phyloP scores from a whole-genome alignment of 1,284 basidiomycete genomes.

The Xanthoconium separans region DNA sequence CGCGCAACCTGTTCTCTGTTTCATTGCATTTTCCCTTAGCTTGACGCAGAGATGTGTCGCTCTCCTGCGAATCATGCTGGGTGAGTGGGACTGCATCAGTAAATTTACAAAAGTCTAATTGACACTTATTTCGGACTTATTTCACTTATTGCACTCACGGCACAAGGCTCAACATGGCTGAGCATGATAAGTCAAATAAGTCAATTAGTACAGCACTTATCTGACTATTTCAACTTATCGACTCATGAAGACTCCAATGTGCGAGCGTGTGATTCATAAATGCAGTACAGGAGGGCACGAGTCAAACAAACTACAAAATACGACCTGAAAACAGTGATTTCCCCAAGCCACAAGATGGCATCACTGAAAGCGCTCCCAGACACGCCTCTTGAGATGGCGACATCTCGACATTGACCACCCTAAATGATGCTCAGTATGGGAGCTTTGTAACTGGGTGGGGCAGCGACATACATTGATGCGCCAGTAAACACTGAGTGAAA shows the following conservation, averaged over 20 bases:
- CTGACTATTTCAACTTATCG: not conserved
- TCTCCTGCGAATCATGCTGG: not conserved
- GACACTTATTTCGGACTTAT: not conserved
- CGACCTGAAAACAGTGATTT: too few species aligned
- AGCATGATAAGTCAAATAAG: not conserved
- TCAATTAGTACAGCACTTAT: not conserved
- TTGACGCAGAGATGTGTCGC: not conserved
- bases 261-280: not conserved
- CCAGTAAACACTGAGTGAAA: too few species aligned
- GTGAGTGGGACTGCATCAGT: not conserved
- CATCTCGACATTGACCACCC: too few species aligned
- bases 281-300: not conserved
- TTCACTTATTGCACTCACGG: not conserved
- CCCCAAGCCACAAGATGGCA: too few species aligned
- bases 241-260: not conserved
- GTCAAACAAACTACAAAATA: too few species aligned
- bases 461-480: too few species aligned
- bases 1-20: not conserved
- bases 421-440: too few species aligned
- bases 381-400: too few species aligned
- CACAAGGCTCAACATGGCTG: not conserved
- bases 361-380: too few species aligned
- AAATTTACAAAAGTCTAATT: not conserved
- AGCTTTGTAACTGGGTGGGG: too few species aligned
- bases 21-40: not conserved